Conservation (phyloP, 352 stramenopile species). For the Globisporangium irregulare region DNA sequence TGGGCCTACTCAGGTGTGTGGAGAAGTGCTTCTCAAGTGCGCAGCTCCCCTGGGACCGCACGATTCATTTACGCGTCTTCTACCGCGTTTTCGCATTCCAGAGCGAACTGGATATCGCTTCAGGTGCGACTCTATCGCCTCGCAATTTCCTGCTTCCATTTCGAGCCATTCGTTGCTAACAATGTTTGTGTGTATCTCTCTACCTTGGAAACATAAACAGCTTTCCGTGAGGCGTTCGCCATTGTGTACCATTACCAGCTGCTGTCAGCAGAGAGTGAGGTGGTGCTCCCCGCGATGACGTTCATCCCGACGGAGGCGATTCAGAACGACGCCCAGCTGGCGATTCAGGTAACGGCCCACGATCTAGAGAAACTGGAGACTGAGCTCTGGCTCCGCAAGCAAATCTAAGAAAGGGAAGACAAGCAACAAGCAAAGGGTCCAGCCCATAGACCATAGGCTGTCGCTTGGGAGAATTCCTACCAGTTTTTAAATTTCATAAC, state of each 20-base stretch:
- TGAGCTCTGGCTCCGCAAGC: conserved; percentile 76
- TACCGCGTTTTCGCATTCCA: conserved; percentile 47
- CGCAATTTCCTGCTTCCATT: not conserved
- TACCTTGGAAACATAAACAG: not conserved
- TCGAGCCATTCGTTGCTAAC: not conserved
- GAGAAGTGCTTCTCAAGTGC: conserved; percentile 34
- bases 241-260: conserved; percentile 9
- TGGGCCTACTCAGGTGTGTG: conserved; percentile 15
- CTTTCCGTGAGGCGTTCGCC: conserved; percentile 6
- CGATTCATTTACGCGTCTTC: conserved; percentile 71
- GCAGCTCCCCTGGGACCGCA: conserved; percentile 52
- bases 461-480: not conserved
- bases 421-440: not conserved
- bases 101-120: conserved; percentile 49
- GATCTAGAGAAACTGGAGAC: conserved; percentile 83
- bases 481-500: conserved; percentile 4
- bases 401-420: conserved; percentile 38
- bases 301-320: conserved; percentile 74
- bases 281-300: conserved; percentile 50
- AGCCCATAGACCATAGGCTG: not conserved
- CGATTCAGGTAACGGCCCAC: conserved; percentile 67
- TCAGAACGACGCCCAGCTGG: conserved; percentile 38
- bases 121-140: conserved; percentile 17
- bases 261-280: not conserved
- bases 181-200: not conserved